These are phyloP conservation scores for Harrya chromipes DNA, from an alignment of 768 basidiomycete genomes.

Conservation along the genomic window DNA sequence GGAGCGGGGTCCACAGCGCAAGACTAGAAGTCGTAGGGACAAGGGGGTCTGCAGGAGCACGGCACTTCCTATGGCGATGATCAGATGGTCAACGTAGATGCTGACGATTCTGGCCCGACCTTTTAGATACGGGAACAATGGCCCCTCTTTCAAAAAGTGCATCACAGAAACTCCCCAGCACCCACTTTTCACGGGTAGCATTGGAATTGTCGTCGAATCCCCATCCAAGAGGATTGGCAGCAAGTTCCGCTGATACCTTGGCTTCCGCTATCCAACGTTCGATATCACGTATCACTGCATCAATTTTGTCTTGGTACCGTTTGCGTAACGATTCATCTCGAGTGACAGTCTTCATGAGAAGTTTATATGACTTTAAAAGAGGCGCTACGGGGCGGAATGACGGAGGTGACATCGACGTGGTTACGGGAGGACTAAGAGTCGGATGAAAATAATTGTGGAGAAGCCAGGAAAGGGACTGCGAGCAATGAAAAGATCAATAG, in stretches of 20 bases:
- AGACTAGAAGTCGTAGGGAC: slow-evolving; percentile 50
- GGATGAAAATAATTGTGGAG: slow-evolving; percentile 83
- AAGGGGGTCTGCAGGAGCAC: slow-evolving; percentile 39
- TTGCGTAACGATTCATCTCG: slow-evolving; percentile 62
- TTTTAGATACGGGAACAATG: slow-evolving; percentile 81
- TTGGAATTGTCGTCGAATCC: slow-evolving; percentile 24
- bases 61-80: slow-evolving; percentile 49
- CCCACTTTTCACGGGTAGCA: slow-evolving; percentile 55
- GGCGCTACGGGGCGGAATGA: slow-evolving; percentile 60
- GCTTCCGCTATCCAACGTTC: slow-evolving; percentile 82
- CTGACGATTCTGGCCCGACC: slow-evolving; percentile 43
- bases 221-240: slow-evolving; percentile 49
- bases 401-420: slow-evolving; percentile 29
- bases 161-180: slow-evolving; percentile 64
- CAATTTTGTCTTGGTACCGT: slow-evolving; percentile 49
- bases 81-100: neutral
- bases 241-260: slow-evolving; percentile 54
- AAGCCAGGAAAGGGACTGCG: slow-evolving; percentile 79
- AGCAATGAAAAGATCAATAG: slow-evolving; percentile 5
- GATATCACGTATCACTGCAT: slow-evolving; percentile 52
- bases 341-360: slow-evolving; percentile 54
- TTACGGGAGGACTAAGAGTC: slow-evolving; percentile 54
- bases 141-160: slow-evolving; percentile 66
- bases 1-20: slow-evolving; percentile 64
- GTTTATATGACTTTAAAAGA: slow-evolving; percentile 72